Conservation (phyloP, 2,329 filamentous ascomycete species). For the Amauroascus verrucosus region DNA sequence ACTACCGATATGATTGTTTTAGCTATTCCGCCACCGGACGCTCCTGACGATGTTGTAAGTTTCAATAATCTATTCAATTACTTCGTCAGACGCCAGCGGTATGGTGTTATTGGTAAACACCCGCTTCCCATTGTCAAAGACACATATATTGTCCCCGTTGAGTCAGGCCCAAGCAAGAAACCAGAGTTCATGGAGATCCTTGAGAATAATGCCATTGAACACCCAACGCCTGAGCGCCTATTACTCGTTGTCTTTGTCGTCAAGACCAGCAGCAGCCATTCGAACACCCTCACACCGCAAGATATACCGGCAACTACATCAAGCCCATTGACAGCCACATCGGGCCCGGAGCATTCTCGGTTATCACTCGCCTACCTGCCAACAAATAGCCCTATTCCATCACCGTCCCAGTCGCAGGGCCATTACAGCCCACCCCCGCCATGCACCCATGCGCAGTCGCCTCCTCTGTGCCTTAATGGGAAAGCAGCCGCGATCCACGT, state of each 20-base stretch:
- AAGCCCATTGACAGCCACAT: constrained; percentile 25
- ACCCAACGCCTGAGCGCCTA: constrained; percentile 60
- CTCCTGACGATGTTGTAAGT: constrained; percentile 46
- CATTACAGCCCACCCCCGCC: constrained; percentile 21
- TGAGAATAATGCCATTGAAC: constrained; percentile 70
- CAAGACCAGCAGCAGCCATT: constrained; percentile 44
- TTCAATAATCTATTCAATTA: constrained; percentile 79
- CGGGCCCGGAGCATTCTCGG: constrained; percentile 16
- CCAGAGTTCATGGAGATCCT: constrained; percentile 84
- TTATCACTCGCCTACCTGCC: constrained; percentile 12
- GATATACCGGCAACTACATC: constrained; percentile 26
- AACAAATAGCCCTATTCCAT: neutral
- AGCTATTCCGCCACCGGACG: constrained; percentile 54
- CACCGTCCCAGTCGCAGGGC: neutral
- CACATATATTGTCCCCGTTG: constrained; percentile 80
- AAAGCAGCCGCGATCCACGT: constrained; percentile 52
- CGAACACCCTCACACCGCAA: constrained; percentile 32
- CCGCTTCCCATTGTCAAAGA: constrained; percentile 68
- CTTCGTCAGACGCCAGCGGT: constrained; percentile 69
- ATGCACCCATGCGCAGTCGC: constrained; percentile 23
- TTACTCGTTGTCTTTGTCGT: constrained; percentile 80
- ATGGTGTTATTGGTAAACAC: constrained; percentile 77
- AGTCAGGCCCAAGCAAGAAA: constrained; percentile 55
- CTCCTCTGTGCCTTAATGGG: constrained; percentile 32
- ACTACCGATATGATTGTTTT: constrained; percentile 78